phyloP scores from a whole-genome alignment of 2,329 filamentous ascomycete species.

The Xylaria sp. region DNA sequence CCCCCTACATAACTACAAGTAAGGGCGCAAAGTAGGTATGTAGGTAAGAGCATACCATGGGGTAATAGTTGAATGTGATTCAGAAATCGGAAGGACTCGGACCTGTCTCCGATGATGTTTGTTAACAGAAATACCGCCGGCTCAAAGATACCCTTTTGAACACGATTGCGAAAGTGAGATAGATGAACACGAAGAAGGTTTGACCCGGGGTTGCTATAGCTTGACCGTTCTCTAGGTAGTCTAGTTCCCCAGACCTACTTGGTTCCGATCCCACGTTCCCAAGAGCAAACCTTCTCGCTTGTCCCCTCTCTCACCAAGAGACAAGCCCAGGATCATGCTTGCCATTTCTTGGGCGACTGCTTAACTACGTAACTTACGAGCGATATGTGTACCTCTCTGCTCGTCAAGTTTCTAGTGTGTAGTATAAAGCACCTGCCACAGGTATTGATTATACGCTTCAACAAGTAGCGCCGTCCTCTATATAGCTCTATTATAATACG shows the following conservation, averaged over 20 bases:
- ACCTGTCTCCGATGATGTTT: not conserved
- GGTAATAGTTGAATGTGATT: too few relatives aligned
- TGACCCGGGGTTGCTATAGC: conserved; percentile 9
- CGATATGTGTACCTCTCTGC: not conserved
- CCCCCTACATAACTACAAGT: not conserved
- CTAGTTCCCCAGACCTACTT: not conserved
- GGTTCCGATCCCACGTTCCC: not conserved
- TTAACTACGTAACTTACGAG: not conserved
- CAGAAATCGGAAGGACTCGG: too few relatives aligned
- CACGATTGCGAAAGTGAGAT: not conserved
- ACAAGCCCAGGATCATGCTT: conserved; percentile 21
- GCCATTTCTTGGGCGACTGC: conserved; percentile 4
- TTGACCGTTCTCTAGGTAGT: not conserved
- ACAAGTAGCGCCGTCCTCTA: not conserved
- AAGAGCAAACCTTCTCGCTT: not conserved
- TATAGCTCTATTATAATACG: not conserved
- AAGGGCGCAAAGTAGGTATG: not conserved
- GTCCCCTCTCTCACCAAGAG: not conserved
- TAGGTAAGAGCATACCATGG: too few relatives aligned
- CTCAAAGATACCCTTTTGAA: not conserved
- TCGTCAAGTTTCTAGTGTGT: not conserved
- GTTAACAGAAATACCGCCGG: not conserved
- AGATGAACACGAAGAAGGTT: conserved; percentile 13
- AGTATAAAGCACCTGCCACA: not conserved
- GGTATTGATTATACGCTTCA: not conserved